A percentile compares a stretch with the other conserved stretches of the same genome.
Evolutionary conservation across 805 yeast species (phyloP).

Genomic region (Saturnispora hagleri): DNA sequence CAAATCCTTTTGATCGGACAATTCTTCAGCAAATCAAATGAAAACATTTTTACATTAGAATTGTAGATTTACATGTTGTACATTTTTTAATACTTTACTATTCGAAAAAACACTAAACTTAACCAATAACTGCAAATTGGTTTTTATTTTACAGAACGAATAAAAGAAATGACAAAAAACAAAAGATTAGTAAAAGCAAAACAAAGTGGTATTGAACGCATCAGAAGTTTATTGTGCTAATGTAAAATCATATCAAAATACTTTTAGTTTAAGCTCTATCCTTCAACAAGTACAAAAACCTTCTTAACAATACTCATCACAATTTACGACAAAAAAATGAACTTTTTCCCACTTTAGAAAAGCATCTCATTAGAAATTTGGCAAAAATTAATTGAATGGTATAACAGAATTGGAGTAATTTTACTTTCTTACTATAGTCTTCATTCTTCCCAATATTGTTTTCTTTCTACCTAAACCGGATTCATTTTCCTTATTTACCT

Average conservation of each 20-base stretch:
- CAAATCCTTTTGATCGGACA: conserved; percentile 6
- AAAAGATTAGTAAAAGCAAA: background rate
- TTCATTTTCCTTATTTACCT: conserved; percentile 31
- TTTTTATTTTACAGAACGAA: background rate
- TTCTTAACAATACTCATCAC: background rate
- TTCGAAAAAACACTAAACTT: background rate
- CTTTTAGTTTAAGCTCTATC: background rate
- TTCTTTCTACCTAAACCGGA: conserved; percentile 68
- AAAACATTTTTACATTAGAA: background rate
- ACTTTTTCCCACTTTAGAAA: background rate
- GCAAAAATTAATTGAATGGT: background rate
- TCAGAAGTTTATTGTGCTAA: background rate
- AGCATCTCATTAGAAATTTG: background rate
- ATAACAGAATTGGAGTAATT: background rate
- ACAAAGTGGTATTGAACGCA: background rate
- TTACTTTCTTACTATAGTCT: conserved; percentile 44
- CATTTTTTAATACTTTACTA: background rate
- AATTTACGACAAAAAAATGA: background rate
- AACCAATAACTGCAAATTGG: background rate
- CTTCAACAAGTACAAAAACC: background rate
- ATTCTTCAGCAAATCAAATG: background rate
- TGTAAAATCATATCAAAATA: background rate
- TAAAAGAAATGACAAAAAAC: background rate
- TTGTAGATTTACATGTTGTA: background rate
- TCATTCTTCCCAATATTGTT: conserved; percentile 76